Evolutionary conservation across 2,329 filamentous ascomycete genomes (phyloP).

Genomic region (Emmonsia crescens): DNA sequence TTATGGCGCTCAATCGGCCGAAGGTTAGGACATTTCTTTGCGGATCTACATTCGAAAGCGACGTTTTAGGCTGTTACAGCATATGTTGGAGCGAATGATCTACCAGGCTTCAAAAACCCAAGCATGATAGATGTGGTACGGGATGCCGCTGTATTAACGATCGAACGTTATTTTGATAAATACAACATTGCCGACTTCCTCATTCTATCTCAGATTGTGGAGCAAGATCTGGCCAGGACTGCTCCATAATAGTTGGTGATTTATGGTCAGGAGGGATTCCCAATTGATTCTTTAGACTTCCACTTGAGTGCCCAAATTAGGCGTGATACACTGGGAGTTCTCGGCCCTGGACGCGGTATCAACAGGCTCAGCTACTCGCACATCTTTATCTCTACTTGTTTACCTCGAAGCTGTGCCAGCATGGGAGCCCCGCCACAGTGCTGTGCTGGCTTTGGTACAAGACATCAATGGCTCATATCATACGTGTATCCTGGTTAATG

Average conservation of each 20-base stretch:
- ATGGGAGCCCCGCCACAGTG: background rate
- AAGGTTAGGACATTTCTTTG: conserved; percentile 5
- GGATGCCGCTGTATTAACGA: conserved; percentile 4
- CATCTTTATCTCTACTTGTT: conserved; percentile 10
- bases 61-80: conserved; percentile 3
- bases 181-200: conserved; percentile 2
- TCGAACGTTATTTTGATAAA: conserved; percentile 3
- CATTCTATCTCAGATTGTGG: conserved; percentile 1
- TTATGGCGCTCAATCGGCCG: background rate
- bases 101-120: background rate
- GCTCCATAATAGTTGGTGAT: conserved; percentile 8
- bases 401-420: conserved; percentile 1
- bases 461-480: conserved; percentile 5
- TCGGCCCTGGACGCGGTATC: conserved; percentile 4
- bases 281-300: background rate
- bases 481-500: background rate
- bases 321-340: conserved; percentile 10
- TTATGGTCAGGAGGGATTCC: conserved; percentile 7
- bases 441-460: conserved; percentile 1
- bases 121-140: conserved; percentile 6
- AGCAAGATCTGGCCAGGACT: conserved; percentile 6
- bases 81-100: conserved; percentile 1
- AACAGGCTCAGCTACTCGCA: conserved; percentile 9
- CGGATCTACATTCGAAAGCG: conserved; percentile 4
- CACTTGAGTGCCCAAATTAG: background rate